phyloP scores from a whole-genome alignment of 2,329 filamentous ascomycete species.

The Mariannaea sp. region DNA sequence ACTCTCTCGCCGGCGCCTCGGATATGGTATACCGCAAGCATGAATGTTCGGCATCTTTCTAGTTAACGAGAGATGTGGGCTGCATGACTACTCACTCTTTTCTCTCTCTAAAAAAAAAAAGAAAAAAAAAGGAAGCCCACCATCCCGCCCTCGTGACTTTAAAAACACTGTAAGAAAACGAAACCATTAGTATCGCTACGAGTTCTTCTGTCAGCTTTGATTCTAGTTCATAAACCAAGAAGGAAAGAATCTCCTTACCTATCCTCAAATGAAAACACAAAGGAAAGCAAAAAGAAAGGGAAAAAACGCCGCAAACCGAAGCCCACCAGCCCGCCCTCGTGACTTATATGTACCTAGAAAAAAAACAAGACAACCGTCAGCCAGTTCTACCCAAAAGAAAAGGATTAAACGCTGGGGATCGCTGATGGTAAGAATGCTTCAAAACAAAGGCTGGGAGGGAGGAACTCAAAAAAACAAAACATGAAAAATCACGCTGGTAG shows the following conservation, averaged over 20 bases:
- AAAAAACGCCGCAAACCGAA: background rate
- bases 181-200: background rate
- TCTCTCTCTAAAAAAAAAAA: background rate
- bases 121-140: background rate
- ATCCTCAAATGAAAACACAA: background rate
- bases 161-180: background rate
- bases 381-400: background rate
- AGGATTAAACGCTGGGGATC: background rate
- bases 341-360: background rate
- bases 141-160: conserved; percentile 1
- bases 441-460: background rate
- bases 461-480: background rate
- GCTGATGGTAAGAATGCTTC: background rate
- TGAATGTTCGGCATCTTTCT: background rate
- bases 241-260: background rate
- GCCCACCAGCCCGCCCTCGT: background rate
- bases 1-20: too few relatives aligned
- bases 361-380: background rate
- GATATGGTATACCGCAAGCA: too few relatives aligned
- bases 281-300: background rate
- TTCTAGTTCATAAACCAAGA: background rate
- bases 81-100: too few relatives aligned
- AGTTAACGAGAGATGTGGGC: background rate
- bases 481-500: background rate
- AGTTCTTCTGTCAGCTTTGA: background rate